phyloP scores from a whole-genome alignment of 345 rosid species.

The Eucalyptus paniculata region DNA sequence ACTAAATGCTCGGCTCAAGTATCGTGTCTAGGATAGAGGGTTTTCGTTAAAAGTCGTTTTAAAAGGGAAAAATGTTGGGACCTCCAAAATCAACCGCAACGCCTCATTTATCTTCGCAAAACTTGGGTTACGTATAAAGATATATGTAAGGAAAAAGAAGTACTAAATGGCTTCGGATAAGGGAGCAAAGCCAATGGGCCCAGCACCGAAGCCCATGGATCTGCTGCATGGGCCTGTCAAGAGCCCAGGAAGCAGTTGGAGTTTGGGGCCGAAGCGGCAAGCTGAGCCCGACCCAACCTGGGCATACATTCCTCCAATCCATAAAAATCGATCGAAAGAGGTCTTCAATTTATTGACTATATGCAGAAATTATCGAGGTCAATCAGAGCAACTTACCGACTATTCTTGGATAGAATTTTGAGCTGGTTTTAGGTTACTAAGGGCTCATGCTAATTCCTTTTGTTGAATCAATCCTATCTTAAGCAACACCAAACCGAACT shows the following conservation, averaged over 20 bases:
- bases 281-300: neutral
- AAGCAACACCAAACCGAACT: neutral
- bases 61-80: neutral
- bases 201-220: neutral
- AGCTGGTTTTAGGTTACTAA: neutral
- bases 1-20: neutral
- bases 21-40: neutral
- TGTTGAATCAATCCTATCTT: constrained; percentile 4
- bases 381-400: neutral
- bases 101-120: neutral
- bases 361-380: neutral
- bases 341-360: neutral
- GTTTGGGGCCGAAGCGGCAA: neutral
- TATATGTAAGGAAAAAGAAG: neutral
- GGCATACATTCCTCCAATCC: neutral
- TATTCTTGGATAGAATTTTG: neutral
- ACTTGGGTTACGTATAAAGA: neutral
- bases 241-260: neutral
- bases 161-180: neutral
- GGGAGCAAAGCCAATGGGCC: neutral
- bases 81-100: neutral
- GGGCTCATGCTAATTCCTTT: constrained; percentile 3
- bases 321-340: neutral
- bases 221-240: neutral
- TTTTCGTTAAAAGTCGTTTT: neutral